A percentile compares a stretch with the other conserved stretches of the same genome.
Evolutionary conservation across 2,329 filamentous ascomycete genomes (phyloP).

Genomic region (Colletotrichum orbiculare): DNA sequence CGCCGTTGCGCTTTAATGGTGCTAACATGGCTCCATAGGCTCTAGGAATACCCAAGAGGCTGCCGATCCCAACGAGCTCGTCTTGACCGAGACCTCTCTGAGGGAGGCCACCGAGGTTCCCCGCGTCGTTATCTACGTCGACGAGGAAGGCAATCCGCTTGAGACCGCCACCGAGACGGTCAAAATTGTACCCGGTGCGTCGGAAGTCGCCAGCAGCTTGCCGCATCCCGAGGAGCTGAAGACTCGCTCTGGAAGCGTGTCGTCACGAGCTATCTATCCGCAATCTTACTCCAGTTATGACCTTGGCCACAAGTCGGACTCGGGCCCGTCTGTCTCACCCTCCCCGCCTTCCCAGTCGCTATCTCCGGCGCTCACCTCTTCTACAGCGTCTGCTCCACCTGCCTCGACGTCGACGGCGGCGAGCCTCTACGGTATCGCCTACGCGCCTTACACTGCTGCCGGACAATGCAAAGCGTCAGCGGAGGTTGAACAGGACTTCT

Average conservation of each 20-base stretch:
- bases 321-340: neutral
- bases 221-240: neutral
- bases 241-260: conserved; percentile 17
- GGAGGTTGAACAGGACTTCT: conserved; percentile 74
- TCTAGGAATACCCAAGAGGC: conserved; percentile 21
- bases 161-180: conserved; percentile 55
- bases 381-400: conserved; percentile 1
- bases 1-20: neutral
- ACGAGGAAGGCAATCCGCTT: conserved; percentile 65
- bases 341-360: neutral
- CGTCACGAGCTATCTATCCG: neutral
- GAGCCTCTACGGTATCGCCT: conserved; percentile 55
- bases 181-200: conserved; percentile 41
- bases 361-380: conserved; percentile 5
- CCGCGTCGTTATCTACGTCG: conserved; percentile 69
- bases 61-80: conserved; percentile 40
- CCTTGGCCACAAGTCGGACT: neutral
- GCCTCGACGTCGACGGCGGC: conserved; percentile 4
- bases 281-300: neutral
- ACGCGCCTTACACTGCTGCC: conserved; percentile 61
- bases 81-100: conserved; percentile 50
- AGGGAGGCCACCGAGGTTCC: conserved; percentile 54
- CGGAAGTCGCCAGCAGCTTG: neutral
- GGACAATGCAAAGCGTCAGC: conserved; percentile 73
- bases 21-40: conserved; percentile 12